Evolutionary conservation across 2,329 filamentous ascomycete genomes (phyloP).

Genomic region (Cercospora zeina): DNA sequence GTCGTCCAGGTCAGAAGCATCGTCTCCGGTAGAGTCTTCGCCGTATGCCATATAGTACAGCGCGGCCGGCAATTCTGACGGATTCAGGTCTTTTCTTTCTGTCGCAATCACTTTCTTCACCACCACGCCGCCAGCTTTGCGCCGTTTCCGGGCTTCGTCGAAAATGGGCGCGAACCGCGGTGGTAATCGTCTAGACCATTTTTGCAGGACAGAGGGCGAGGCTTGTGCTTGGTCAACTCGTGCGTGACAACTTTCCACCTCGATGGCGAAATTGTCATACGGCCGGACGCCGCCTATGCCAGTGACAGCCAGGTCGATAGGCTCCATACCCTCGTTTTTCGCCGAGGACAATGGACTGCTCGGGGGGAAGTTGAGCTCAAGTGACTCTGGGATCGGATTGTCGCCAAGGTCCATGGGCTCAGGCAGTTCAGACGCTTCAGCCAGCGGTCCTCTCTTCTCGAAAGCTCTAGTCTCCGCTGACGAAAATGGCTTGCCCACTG

Average conservation of each 20-base stretch:
- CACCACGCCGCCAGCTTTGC: slow-evolving; percentile 51
- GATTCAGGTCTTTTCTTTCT: slow-evolving; percentile 62
- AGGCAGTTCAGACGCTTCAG: slow-evolving; percentile 32
- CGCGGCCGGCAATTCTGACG: slow-evolving; percentile 48
- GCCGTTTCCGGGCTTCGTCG: slow-evolving; percentile 7
- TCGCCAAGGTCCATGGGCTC: slow-evolving; percentile 43
- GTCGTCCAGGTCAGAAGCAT: slow-evolving; percentile 42
- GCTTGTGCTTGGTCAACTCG: slow-evolving; percentile 24
- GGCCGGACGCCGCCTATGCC: slow-evolving; percentile 63
- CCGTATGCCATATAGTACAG: slow-evolving; percentile 46
- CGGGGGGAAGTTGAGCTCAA: slow-evolving; percentile 44
- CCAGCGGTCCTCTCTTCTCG: slow-evolving; percentile 41
- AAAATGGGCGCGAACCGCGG: slow-evolving; percentile 42
- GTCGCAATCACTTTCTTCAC: slow-evolving; percentile 65
- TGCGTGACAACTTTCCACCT: slow-evolving; percentile 46
- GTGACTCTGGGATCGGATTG: slow-evolving; percentile 39
- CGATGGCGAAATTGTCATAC: slow-evolving; percentile 56
- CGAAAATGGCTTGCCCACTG: slow-evolving; percentile 25
- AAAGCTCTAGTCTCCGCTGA: slow-evolving; percentile 10
- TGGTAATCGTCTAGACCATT: slow-evolving; percentile 33
- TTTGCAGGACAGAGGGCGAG: slow-evolving; percentile 10
- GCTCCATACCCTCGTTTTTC: slow-evolving; percentile 22
- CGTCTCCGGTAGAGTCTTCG: slow-evolving; percentile 41
- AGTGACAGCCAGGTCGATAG: slow-evolving; percentile 49
- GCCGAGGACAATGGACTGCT: slow-evolving; percentile 32